Base-by-base conservation (phyloP, 148 eudicot genomes). In the Cornus florida region DNA sequence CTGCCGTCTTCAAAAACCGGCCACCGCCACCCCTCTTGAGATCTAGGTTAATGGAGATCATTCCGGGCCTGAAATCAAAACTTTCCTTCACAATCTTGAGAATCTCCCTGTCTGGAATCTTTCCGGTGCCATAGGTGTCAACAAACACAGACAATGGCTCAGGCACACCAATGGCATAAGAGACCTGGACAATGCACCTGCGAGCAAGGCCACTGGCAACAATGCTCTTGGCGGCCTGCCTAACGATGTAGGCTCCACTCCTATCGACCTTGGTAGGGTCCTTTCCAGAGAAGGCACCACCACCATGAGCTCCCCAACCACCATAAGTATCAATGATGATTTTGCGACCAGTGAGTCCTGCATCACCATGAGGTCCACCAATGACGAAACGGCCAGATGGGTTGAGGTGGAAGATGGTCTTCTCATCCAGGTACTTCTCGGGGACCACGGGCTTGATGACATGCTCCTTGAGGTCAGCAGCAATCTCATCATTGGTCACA, bases 291-390 rank as follows among this genome's bases (percentile, higher is more conserved):
- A 80, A 80, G 48, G 83, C 83, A 60, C 83, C 83, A 0, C 83
- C 83, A 38, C 83, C 83, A 9, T 80, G 83, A 69, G 83, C 83
- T 46, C 83, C 83, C 83, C 83, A 80, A n/a, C 83, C 83, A 53
- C 83, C 83, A 33, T 80, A 80, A 14, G 83, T 80, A 31, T 80
- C 85, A 0, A 82, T 82, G 76, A 82, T 82, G 73, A 83, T 83
- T 69, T 83, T 83, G 28, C 85, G 75, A 11, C 82, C 82, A 0
- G 85, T 83, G 64, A 83, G 85, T 11, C 85, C 85, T 0, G 85
- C 85, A 5, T 83, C 85, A 9, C 85, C 85, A 9, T 83, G 85
- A 20, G 85, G 85, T 4, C 85, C 85, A 23, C 85, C 85, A 28
- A 83, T 83, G 41, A 83, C 85, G 48, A 82, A 82, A 10, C 85